Evolutionary conservation across 2,329 filamentous ascomycete genomes (phyloP), one percentile per base, ranked within the genome.

Genomic region (Diaporthe helianthi): DNA sequence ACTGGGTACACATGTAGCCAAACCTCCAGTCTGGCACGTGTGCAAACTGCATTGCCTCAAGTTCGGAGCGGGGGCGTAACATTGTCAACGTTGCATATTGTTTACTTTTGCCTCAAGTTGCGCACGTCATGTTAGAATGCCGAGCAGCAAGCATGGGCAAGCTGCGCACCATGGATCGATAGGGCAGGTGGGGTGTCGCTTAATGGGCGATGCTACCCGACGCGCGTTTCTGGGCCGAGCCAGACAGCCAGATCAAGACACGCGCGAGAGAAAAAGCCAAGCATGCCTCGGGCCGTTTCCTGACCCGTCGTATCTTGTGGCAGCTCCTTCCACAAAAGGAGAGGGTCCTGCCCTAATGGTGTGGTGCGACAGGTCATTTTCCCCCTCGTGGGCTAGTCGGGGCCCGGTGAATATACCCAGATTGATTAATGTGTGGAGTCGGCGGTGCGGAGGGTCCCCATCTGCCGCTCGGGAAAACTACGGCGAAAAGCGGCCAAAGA

Each of bases 371-470:
- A 49, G 26, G 44, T 36, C 24, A 49, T 49, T 7, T 24, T 13
- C 17, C 58, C 44, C 58, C 44, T 31, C 26, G 41, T 38, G 36
- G 36, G 36, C 36, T 38, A 3, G 4, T 24, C 33, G n/a, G 44
- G 44, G 58, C 26, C 58, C 58, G 58, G 58, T 63, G 58, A 26
- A 63, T 63, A 63, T 63, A 63, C 29, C 58, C 58, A 63, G 41
- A 63, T 63, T 63, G 58, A 38, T 63, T 44, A 63, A 63, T 63
- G 58, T 63, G 58, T 63, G 58, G 58, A 49, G 41, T 13, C 29
- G 19, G 17, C 26, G 36, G 10, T 33, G 38, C 17, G 38, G 24
- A 33, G 54, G 54, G 33, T 61, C 58, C 41, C 41, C 58, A 36
- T 49, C n/a, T 46, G 58, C 58, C 58, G n/a, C n/a, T n/a, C n/a